A percentile compares a stretch with the other conserved stretches of the same genome.
Evolutionary conservation across 495 filamentous ascomycete species (phyloP).

Genomic region (Penicillium riverlandense): DNA sequence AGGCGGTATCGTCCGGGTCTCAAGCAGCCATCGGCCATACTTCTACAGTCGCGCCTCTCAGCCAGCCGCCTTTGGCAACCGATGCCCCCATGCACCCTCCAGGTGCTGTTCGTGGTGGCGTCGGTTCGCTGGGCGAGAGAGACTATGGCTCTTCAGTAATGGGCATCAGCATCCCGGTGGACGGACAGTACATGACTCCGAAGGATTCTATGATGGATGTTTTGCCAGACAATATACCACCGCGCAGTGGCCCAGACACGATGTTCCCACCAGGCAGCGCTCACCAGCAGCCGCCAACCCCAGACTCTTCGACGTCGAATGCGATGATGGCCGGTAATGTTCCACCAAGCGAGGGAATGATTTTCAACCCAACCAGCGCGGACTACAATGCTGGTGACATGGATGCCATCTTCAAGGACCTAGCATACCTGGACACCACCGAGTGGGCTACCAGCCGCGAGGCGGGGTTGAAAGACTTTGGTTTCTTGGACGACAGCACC

Average conservation of each 20-base stretch:
- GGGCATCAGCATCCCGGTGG: slow-evolving; percentile 31
- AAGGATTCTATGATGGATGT: slow-evolving; percentile 26
- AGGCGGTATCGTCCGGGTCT: slow-evolving; percentile 4
- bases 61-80: too few species aligned
- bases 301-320: slow-evolving; percentile 24
- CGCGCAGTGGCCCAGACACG: slow-evolving; percentile 22
- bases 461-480: slow-evolving; percentile 51
- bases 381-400: slow-evolving; percentile 25
- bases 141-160: slow-evolving; percentile 28
- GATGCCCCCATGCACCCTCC: slow-evolving; percentile 1
- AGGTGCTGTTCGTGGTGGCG: background rate
- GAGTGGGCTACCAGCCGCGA: slow-evolving; percentile 48
- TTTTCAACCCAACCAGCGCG: background rate
- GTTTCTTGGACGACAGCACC: slow-evolving; percentile 47
- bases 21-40: slow-evolving; percentile 1
- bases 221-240: slow-evolving; percentile 16
- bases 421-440: slow-evolving; percentile 54
- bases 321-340: slow-evolving; percentile 9
- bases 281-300: slow-evolving; percentile 23
- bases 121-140: slow-evolving; percentile 2
- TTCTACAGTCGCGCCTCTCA: background rate
- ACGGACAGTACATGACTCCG: slow-evolving; percentile 30
- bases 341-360: slow-evolving; percentile 10
- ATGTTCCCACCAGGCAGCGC: slow-evolving; percentile 10
- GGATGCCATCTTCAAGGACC: slow-evolving; percentile 56